A percentile compares a stretch with the other conserved stretches of the same genome.
Evolutionary conservation across 352 stramenopile genomes (phyloP).

Genomic region (Phytophthora pluvialis): DNA sequence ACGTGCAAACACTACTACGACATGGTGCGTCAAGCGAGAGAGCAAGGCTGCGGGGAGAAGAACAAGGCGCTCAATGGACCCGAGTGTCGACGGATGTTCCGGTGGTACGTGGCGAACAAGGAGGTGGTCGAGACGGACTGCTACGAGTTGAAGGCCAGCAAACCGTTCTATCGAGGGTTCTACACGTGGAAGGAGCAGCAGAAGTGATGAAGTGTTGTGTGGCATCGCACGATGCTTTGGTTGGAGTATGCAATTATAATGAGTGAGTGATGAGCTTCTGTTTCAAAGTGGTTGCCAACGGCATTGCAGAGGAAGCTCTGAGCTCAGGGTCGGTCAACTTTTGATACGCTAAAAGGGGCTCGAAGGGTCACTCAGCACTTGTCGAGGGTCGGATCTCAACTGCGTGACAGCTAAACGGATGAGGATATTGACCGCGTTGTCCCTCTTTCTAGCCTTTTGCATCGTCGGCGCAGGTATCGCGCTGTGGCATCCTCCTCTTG

Average conservation of each 20-base stretch:
- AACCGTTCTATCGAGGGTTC: slow-evolving; percentile 39
- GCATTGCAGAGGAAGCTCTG: no score
- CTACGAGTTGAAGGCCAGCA: slow-evolving; percentile 32
- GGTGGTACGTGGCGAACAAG: slow-evolving; percentile 57
- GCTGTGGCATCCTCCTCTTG: neutral
- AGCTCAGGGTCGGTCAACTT: neutral
- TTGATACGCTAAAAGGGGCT: slow-evolving; percentile 4
- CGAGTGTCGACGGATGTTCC: slow-evolving; percentile 49
- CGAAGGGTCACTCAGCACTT: slow-evolving; percentile 14
- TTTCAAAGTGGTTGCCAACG: no score
- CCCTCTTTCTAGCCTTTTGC: neutral
- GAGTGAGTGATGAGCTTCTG: neutral
- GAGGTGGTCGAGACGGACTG: slow-evolving; percentile 55
- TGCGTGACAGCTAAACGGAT: neutral
- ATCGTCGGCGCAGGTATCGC: slow-evolving; percentile 12
- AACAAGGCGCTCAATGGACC: neutral
- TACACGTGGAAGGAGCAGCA: slow-evolving; percentile 34
- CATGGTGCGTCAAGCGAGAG: slow-evolving; percentile 44
- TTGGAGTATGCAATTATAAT: neutral
- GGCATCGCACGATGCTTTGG: neutral
- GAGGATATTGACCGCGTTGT: slow-evolving; percentile 4
- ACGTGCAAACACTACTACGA: slow-evolving; percentile 72
- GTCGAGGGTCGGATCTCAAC: neutral
- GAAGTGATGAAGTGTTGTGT: slow-evolving; percentile 8
- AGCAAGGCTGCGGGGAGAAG: slow-evolving; percentile 33